Evolutionary conservation across 495 filamentous ascomycete species (phyloP), one percentile per base, ranked within the genome.

Genomic region (Penicillium soppii): DNA sequence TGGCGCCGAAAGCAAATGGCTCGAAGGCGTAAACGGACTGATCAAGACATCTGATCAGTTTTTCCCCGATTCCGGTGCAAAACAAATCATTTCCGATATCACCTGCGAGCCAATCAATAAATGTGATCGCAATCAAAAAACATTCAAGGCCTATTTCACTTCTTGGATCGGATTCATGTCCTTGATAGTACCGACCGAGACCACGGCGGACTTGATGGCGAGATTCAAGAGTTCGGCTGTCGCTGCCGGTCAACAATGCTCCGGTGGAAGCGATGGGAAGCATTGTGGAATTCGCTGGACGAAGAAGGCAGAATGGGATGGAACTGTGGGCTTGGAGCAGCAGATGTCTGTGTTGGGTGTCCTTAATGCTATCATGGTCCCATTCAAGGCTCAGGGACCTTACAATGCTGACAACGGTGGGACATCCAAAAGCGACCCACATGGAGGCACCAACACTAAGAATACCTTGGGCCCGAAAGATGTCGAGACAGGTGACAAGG

Each of bases 91-190:
- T 26, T 47, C 44, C 20, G 88, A 91, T 62, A 76, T 82, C 30
- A 77, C 83, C 43, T 91, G 87, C 72, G 88, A 92, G 59, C 64
- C 70, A 0, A 66, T 66, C 20, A 73, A 69, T 44, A 79, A 75
- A 43, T 92, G 88, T 67, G 76, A 87, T 62, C 72, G 72, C 42
- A 88, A 91, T 57, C 80, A 87, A 64, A 73, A 74, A 40, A 78
- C 75, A 33, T 90, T 89, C 77, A 91, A 91, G 66, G 85, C 85
- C 17, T 85, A 88, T 53, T 68, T 89, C 7, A 70, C 83, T 20
- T 81, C 82, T 10, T 89, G 83, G 85, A 70, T 91, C 62, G 79
- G 82, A 1, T 79, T 76, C 25, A 80, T 79, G 25, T 69, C 80
- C 30, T 65, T 90, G 10, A 37, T 47, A 1, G 44, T 47, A n/a